phyloP scores from a whole-genome alignment of 2,329 filamentous ascomycete genomes.

The Lecanicillium sp. region DNA sequence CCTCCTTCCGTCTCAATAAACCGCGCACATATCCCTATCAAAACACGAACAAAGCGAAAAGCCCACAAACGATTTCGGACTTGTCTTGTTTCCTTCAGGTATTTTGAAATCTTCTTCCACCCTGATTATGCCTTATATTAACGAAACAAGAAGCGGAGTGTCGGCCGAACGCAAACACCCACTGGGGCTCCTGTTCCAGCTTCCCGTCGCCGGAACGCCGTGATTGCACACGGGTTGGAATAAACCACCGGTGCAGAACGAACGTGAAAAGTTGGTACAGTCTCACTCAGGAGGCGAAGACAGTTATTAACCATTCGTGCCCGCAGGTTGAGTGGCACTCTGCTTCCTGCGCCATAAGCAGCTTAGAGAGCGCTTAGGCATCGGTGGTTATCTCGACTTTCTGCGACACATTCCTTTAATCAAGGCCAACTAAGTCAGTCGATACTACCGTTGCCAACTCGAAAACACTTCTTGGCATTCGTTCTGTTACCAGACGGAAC shows the following conservation, averaged over 20 bases:
- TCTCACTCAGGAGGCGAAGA: not conserved
- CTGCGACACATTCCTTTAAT: not conserved
- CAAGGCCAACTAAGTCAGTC: not conserved
- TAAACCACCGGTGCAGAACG: constrained; percentile 4
- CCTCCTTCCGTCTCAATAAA: constrained; percentile 1
- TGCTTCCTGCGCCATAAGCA: too few species aligned
- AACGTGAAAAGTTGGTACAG: not conserved
- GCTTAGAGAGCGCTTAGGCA: too few species aligned
- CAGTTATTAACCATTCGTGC: constrained; percentile 8
- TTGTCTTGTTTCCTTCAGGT: too few species aligned
- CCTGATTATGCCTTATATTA: not conserved
- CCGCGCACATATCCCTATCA: not conserved
- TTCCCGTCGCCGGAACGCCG: constrained; percentile 9
- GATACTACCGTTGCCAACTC: too few species aligned
- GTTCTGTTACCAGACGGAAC: too few species aligned
- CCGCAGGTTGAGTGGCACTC: constrained; percentile 1
- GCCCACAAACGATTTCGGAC: too few species aligned
- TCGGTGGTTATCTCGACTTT: not conserved
- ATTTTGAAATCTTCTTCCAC: not conserved
- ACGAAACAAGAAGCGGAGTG: constrained; percentile 2
- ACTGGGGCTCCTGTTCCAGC: constrained; percentile 9
- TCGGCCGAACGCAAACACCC: constrained; percentile 4
- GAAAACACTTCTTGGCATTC: too few species aligned
- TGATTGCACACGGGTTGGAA: constrained; percentile 7
- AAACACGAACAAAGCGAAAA: not conserved